Evolutionary conservation across 208 protist species (phyloP), one percentile per base, ranked within the genome.

Genomic region (Leishmania major): DNA sequence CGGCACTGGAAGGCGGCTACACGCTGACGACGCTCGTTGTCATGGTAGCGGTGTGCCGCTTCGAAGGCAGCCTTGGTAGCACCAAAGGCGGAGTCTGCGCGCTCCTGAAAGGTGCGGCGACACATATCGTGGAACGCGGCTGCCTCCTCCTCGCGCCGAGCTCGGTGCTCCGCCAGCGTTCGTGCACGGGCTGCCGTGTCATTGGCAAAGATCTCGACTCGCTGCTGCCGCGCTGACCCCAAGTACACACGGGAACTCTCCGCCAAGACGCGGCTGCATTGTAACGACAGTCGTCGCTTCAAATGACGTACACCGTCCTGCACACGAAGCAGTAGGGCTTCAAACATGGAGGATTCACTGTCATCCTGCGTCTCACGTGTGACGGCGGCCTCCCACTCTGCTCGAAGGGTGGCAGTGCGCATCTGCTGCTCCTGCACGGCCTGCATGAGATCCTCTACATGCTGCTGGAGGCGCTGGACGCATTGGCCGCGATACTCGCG

Each of bases 251-350:
- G 83, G 7, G 67, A 78, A 31, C 66, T 80, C 51, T 59, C 73
- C 5, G 73, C 59, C 3, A 86, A 78, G 19, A 49, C 55, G 43
- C 15, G 51, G 25, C 74, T 80, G 57, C 78, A 86, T 55, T 77
- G 47, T 43, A 82, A 76, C 13, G 75, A 43, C 35, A 86, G 67
- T 8, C 78, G 51, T 60, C 77, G 78, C 74, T 81, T 82, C 45
- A 86, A n/a, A 15, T 83, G 83, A 3, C 78, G 83, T n/a, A 55
- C 83, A 0, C 83, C 64, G 4, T 86, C 83, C 59, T 80, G 78
- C 49, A 86, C 35, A 0, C 75, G 62, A 8, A 51, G 75, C 47
- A 82, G 75, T 7, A 86, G 75, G 1, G 83, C 59, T 8, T 85
- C 72, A 22, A 81, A 40, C 35, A 75, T 77, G n/a, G 59, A 51